Conservation (phyloP, 306 rosid species). For the Calophaca sinica region DNA sequence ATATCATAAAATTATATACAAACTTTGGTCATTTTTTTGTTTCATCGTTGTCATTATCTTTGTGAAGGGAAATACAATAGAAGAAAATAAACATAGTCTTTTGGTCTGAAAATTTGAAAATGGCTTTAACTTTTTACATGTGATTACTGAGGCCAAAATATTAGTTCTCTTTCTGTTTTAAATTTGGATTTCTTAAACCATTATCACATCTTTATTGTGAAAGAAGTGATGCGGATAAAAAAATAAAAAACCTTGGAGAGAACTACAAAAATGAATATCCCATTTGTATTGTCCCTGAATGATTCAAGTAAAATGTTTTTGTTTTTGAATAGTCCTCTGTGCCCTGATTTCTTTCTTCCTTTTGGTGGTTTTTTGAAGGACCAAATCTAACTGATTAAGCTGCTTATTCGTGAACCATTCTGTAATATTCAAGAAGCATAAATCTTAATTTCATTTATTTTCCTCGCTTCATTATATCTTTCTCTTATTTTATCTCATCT, state of each 20-base stretch:
- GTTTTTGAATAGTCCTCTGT: slow-evolving; percentile 35
- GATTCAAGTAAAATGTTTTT: slow-evolving; percentile 24
- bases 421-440: slow-evolving; percentile 34
- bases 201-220: slow-evolving; percentile 28
- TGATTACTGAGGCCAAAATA: slow-evolving; percentile 8
- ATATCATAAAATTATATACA: slow-evolving; percentile 24
- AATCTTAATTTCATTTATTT: slow-evolving; percentile 20
- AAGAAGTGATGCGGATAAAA: slow-evolving; percentile 36
- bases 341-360: slow-evolving; percentile 17
- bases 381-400: slow-evolving; percentile 24
- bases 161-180: slow-evolving; percentile 32
- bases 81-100: slow-evolving; percentile 11
- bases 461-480: slow-evolving; percentile 27
- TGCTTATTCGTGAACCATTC: slow-evolving; percentile 29
- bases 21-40: neutral
- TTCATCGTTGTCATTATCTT: slow-evolving; percentile 22
- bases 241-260: slow-evolving; percentile 24
- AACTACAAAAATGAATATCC: slow-evolving; percentile 27
- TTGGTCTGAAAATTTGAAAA: slow-evolving; percentile 38
- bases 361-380: slow-evolving; percentile 22
- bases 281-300: slow-evolving; percentile 4
- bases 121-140: slow-evolving; percentile 35
- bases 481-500: slow-evolving; percentile 21
- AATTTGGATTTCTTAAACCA: slow-evolving; percentile 35
- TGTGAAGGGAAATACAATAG: neutral